phyloP scores from a whole-genome alignment of 208 protist genomes.

The Zelonia costaricensis region DNA sequence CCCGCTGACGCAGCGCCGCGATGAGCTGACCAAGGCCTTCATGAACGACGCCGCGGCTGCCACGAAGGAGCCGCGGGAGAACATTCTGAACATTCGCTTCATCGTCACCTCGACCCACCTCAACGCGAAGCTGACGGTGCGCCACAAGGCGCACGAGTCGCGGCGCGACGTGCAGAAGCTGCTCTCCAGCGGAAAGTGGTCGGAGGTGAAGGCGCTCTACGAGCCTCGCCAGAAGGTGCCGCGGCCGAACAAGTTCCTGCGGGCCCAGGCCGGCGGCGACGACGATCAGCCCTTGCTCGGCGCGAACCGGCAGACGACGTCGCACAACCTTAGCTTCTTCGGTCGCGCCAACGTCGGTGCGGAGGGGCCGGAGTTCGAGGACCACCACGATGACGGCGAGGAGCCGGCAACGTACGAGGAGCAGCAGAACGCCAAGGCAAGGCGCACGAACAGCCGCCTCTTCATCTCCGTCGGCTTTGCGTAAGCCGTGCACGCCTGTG shows the following conservation, averaged over 20 bases:
- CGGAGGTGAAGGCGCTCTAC: conserved; percentile 54
- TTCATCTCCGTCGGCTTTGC: conserved; percentile 29
- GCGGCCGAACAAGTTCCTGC: conserved; percentile 11
- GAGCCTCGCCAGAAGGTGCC: conserved; percentile 44
- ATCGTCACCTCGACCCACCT: conserved; percentile 45
- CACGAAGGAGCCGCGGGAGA: conserved; percentile 42
- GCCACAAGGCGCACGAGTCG: conserved; percentile 48
- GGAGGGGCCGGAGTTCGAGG: conserved; percentile 52
- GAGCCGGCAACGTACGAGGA: conserved; percentile 52
- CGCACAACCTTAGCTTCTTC: conserved; percentile 55
- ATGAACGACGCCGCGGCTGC: conserved; percentile 46
- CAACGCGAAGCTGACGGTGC: conserved; percentile 55
- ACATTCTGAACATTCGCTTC: conserved; percentile 66
- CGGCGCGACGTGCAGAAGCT: conserved; percentile 49
- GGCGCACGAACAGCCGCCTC: conserved; percentile 26
- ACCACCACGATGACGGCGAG: conserved; percentile 48
- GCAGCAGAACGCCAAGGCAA: conserved; percentile 29
- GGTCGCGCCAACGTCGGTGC: conserved; percentile 46
- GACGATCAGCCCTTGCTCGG: conserved; percentile 24
- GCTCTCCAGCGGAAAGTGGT: conserved; percentile 39
- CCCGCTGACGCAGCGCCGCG: conserved; percentile 50
- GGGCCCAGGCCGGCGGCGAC: not conserved
- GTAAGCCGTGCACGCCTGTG: too few species aligned
- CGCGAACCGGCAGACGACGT: conserved; percentile 13
- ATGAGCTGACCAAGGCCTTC: conserved; percentile 57